Percentiles rank a stretch among this genome's conserved stretches.
These are phyloP conservation scores for Aegle marmelos DNA, from an alignment of 345 rosid species.

Conservation along the genomic window DNA sequence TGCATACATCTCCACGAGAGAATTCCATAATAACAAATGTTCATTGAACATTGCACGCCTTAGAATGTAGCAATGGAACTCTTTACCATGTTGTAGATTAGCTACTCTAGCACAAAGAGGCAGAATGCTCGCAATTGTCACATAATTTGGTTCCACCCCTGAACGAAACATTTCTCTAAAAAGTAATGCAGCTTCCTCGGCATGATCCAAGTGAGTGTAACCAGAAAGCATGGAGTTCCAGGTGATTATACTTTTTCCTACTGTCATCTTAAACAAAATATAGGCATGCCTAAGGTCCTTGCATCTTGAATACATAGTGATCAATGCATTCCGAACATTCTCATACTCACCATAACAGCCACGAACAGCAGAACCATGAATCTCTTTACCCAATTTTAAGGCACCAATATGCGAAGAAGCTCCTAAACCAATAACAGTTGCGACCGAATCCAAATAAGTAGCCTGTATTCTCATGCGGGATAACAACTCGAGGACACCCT, in stretches of 20 bases:
- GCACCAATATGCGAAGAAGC: slow-evolving; percentile 67
- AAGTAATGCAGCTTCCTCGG: slow-evolving; percentile 61
- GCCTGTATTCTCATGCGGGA: slow-evolving; percentile 46
- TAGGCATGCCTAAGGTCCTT: slow-evolving; percentile 44
- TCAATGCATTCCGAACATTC: slow-evolving; percentile 62
- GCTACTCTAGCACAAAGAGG: slow-evolving; percentile 81
- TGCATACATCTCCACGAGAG: slow-evolving; percentile 79
- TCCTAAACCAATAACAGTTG: slow-evolving; percentile 55
- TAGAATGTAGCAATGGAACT: slow-evolving; percentile 70
- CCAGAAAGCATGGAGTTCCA: slow-evolving; percentile 87
- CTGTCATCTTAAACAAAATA: slow-evolving; percentile 38
- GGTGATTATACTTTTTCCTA: slow-evolving; percentile 45
- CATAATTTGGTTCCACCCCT: slow-evolving; percentile 58
- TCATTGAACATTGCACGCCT: slow-evolving; percentile 45
- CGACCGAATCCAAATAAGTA: slow-evolving; percentile 48
- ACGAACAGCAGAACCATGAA: slow-evolving; percentile 59
- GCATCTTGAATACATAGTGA: slow-evolving; percentile 76
- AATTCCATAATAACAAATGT: slow-evolving; percentile 54
- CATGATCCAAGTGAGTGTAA: slow-evolving; percentile 42
- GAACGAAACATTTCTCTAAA: slow-evolving; percentile 62
- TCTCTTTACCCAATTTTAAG: slow-evolving; percentile 52
- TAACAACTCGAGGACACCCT: slow-evolving; percentile 46
- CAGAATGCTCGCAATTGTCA: slow-evolving; percentile 72
- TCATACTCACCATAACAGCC: slow-evolving; percentile 31
- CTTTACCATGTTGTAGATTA: slow-evolving; percentile 80